Conservation (phyloP, 2,329 filamentous ascomycete genomes). For the Trichoderma cornu-damae region DNA sequence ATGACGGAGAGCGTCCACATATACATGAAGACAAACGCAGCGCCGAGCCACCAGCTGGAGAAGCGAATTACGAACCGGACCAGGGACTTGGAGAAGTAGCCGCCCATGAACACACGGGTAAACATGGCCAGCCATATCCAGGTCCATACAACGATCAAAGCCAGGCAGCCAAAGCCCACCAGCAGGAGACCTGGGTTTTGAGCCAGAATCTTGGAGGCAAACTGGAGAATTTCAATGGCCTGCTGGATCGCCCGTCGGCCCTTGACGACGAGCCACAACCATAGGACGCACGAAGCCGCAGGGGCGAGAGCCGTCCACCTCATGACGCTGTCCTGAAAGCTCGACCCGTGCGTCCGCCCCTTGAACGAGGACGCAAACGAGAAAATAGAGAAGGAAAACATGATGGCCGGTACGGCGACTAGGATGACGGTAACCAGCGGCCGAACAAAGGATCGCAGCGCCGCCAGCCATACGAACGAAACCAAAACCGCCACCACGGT, state of each 20-base stretch:
- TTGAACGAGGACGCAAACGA: conserved; percentile 86
- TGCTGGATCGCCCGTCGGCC: conserved; percentile 75
- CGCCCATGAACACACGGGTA: conserved; percentile 88
- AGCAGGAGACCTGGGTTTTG: conserved; percentile 78
- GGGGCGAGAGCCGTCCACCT: conserved; percentile 79
- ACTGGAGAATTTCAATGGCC: conserved; percentile 85
- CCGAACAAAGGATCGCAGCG: conserved; percentile 81
- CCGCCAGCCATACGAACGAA: conserved; percentile 82
- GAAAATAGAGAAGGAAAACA: conserved; percentile 87
- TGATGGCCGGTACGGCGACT: conserved; percentile 76
- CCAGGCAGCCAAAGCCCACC: conserved; percentile 75
- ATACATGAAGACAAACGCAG: conserved; percentile 88
- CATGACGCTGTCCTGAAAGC: conserved; percentile 84
- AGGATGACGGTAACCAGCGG: conserved; percentile 77
- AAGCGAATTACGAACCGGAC: conserved; percentile 72
- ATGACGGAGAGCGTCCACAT: conserved; percentile 90
- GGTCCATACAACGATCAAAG: conserved; percentile 76
- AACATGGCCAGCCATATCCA: conserved; percentile 98
- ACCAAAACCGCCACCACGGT: conserved; percentile 86
- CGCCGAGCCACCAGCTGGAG: conserved; percentile 92
- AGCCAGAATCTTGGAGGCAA: conserved; percentile 79
- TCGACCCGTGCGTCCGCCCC: conserved; percentile 65
- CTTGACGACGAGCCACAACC: conserved; percentile 78
- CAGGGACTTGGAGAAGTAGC: conserved; percentile 64
- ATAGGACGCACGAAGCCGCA: conserved; percentile 64